These are phyloP conservation scores for Collybia nuda DNA, from an alignment of 768 basidiomycete genomes.

Conservation along the genomic window DNA sequence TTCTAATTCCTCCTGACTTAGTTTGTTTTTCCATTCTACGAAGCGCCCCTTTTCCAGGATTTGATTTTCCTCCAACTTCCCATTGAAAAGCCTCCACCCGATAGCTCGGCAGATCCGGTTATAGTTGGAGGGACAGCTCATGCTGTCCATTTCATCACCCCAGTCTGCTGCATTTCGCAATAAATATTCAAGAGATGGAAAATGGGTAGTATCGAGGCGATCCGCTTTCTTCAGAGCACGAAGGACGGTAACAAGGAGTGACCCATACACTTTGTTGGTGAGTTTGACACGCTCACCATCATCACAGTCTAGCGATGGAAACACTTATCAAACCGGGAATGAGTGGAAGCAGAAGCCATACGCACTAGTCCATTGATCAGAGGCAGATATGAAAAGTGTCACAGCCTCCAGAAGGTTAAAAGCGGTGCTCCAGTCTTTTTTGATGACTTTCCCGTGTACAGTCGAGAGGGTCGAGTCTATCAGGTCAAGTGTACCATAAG, in stretches of 20 bases:
- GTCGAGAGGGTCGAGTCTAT: slow-evolving; percentile 26
- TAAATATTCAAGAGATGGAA: slow-evolving; percentile 30
- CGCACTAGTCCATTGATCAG: slow-evolving; percentile 28
- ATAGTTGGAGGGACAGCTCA: slow-evolving; percentile 22
- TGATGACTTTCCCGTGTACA: slow-evolving; percentile 28
- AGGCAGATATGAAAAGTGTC: slow-evolving; percentile 26
- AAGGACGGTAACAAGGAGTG: slow-evolving; percentile 28
- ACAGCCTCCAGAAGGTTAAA: slow-evolving; percentile 30
- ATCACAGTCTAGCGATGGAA: slow-evolving; percentile 23
- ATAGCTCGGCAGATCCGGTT: slow-evolving; percentile 29
- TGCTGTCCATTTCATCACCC: slow-evolving; percentile 22
- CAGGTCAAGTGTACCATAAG: slow-evolving; percentile 31
- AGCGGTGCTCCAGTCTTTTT: slow-evolving; percentile 30
- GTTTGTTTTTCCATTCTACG: slow-evolving; percentile 27
- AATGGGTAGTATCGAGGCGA: slow-evolving; percentile 23
- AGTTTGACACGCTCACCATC: slow-evolving; percentile 25
- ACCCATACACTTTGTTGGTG: slow-evolving; percentile 33
- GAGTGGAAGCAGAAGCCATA: slow-evolving; percentile 5
- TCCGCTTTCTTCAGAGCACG: slow-evolving; percentile 26
- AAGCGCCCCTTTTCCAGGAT: slow-evolving; percentile 25
- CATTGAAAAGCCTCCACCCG: slow-evolving; percentile 26
- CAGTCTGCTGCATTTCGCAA: slow-evolving; percentile 23
- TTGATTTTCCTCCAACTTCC: slow-evolving; percentile 22
- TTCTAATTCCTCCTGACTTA: slow-evolving; percentile 20
- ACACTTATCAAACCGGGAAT: background rate